phyloP scores from a whole-genome alignment of 345 rosid species.

The Linum trigynum region DNA sequence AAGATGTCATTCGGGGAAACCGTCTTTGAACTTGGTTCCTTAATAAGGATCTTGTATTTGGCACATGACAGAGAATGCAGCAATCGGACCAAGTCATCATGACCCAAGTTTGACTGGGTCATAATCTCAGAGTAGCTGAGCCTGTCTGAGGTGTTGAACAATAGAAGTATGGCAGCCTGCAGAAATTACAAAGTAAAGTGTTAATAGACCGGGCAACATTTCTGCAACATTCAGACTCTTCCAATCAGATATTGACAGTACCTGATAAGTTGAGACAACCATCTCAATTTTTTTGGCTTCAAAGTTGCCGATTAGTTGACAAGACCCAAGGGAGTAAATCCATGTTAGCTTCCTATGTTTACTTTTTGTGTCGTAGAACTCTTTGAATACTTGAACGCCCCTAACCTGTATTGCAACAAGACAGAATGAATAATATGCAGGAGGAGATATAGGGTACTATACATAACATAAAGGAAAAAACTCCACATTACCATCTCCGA shows the following conservation, averaged over 20 bases:
- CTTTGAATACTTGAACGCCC: constrained; percentile 56
- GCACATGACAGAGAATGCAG: constrained; percentile 65
- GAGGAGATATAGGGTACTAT: not conserved
- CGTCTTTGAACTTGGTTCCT: constrained; percentile 19
- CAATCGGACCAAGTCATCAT: constrained; percentile 77
- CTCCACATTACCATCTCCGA: constrained; percentile 51
- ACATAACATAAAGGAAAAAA: constrained; percentile 3
- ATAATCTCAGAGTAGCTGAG: constrained; percentile 74
- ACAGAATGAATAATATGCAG: not conserved
- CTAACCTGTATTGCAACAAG: constrained; percentile 39
- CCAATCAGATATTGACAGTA: constrained; percentile 11
- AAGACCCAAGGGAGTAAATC: constrained; percentile 61
- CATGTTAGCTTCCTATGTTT: constrained; percentile 64
- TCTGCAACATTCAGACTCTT: not conserved
- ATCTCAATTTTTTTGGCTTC: constrained; percentile 54
- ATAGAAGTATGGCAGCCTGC: constrained; percentile 81
- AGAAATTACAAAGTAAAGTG: not conserved
- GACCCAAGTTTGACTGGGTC: constrained; percentile 68
- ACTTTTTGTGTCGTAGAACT: constrained; percentile 49
- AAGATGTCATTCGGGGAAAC: constrained; percentile 17
- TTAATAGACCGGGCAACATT: too few relatives aligned
- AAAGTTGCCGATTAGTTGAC: constrained; percentile 52
- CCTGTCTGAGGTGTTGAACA: constrained; percentile 72
- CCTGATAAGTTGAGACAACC: constrained; percentile 79
- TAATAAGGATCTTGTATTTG: constrained; percentile 22